These are phyloP conservation scores for Hippophae gyantsensis DNA, from an alignment of 306 rosid species.

Conservation along the genomic window DNA sequence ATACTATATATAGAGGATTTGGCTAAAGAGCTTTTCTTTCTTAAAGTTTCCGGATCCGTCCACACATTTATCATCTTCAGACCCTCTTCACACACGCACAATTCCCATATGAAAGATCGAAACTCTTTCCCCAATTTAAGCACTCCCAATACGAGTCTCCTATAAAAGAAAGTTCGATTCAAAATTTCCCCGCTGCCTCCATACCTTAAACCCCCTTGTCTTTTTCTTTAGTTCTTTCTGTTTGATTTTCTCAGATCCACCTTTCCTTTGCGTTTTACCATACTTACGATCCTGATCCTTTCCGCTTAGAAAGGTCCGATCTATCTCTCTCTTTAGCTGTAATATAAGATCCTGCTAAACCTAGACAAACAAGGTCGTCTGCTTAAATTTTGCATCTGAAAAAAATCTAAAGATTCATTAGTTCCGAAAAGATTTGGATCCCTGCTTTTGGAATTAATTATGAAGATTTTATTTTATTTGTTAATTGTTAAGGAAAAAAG, in stretches of 20 bases:
- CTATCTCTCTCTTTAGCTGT: not conserved
- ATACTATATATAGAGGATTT: no score
- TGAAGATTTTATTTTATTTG: no score
- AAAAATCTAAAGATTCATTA: no score
- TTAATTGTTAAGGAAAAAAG: no score
- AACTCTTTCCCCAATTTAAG: not conserved
- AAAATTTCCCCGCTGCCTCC: slow-evolving; percentile 48
- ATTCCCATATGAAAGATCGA: slow-evolving; percentile 17
- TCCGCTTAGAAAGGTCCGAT: slow-evolving; percentile 20
- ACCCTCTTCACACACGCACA: slow-evolving; percentile 14
- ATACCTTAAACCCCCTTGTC: no score
- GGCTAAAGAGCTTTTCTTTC: no score
- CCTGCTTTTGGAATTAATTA: no score
- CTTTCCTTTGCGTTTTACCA: not conserved
- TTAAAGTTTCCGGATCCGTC: no score
- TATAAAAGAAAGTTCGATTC: slow-evolving; percentile 36
- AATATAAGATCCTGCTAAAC: not conserved
- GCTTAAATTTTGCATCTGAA: no score
- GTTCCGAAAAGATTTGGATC: no score
- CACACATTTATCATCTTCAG: not conserved
- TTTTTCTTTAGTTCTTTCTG: not conserved
- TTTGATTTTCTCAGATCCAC: slow-evolving; percentile 7
- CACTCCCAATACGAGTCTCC: not conserved
- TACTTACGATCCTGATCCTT: slow-evolving; percentile 13
- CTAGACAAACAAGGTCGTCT: not conserved